Percentiles rank a stretch among this genome's conserved stretches.
Conservation (phyloP, 768 basidiomycete genomes). For the Steccherinum ochraceum region DNA sequence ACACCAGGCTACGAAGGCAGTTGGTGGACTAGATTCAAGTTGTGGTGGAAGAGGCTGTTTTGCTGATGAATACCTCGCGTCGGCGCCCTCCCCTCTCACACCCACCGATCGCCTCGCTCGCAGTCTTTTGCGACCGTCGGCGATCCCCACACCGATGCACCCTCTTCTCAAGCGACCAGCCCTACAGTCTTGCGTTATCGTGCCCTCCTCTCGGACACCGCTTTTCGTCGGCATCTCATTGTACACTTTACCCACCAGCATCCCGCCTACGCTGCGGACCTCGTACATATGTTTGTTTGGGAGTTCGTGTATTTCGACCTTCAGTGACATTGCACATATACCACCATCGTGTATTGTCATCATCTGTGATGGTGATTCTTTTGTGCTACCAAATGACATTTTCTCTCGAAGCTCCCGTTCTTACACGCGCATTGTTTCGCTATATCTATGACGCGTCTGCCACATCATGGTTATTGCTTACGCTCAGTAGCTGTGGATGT, state of each 20-base stretch:
- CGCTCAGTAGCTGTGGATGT: not conserved
- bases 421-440: no score
- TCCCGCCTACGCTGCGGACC: not conserved
- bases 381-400: not conserved
- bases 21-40: conserved; percentile 72
- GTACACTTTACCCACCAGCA: not conserved
- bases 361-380: not conserved
- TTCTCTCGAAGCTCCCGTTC: no score
- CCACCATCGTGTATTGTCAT: not conserved
- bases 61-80: conserved; percentile 33
- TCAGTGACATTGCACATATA: not conserved
- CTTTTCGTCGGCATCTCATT: not conserved
- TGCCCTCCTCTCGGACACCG: no score
- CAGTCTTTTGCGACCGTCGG: not conserved
- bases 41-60: conserved; percentile 78
- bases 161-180: not conserved
- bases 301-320: not conserved
- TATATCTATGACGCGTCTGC: no score
- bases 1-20: conserved; percentile 64
- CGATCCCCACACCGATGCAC: not conserved
- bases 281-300: not conserved
- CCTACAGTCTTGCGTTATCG: no score
- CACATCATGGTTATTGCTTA: no score
- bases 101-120: not conserved
- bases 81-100: not conserved